A percentile compares a stretch with the other conserved stretches of the same genome.
Conservation (phyloP, 176 grass and related monocot genomes). For the Miscanthus lutarioriparius region DNA sequence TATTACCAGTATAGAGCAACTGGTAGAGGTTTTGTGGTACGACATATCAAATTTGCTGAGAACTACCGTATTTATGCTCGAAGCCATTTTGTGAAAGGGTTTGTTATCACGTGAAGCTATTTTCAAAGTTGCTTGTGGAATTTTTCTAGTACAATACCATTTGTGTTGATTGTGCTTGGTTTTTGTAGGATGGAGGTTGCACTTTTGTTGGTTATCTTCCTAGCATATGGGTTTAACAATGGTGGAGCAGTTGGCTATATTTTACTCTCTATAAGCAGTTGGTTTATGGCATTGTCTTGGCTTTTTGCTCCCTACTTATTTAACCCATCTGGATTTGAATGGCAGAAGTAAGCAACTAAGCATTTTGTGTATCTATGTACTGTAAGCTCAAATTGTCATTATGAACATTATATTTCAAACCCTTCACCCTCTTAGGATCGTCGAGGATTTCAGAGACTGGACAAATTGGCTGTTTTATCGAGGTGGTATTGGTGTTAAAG, state of each 20-base stretch:
- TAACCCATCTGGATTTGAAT: constrained; percentile 95
- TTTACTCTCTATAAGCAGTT: constrained; percentile 94
- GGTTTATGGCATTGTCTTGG: constrained; percentile 92
- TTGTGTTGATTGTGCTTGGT: constrained; percentile 19
- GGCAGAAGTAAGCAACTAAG: constrained; percentile 84
- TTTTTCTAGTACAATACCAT: background rate
- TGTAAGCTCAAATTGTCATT: constrained; percentile 6
- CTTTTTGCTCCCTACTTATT: constrained; percentile 95
- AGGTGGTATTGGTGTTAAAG: constrained; percentile 96
- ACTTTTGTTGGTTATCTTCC: constrained; percentile 65
- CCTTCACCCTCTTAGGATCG: constrained; percentile 46
- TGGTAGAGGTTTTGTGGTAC: constrained; percentile 90
- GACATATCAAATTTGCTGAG: constrained; percentile 89
- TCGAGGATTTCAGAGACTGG: constrained; percentile 97
- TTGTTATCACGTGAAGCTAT: constrained; percentile 32
- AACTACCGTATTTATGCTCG: constrained; percentile 92
- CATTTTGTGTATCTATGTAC: constrained; percentile 15
- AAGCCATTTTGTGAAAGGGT: constrained; percentile 98
- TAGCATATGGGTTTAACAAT: constrained; percentile 80
- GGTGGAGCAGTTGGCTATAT: constrained; percentile 90
- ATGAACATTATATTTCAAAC: background rate
- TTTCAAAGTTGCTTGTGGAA: background rate
- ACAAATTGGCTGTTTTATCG: constrained; percentile 97
- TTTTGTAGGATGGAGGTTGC: constrained; percentile 86
- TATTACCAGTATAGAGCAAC: constrained; percentile 79